A percentile compares a stretch with the other conserved stretches of the same genome.
Evolutionary conservation across 495 filamentous ascomycete genomes (phyloP).

Genomic region (Glonium stellatum): DNA sequence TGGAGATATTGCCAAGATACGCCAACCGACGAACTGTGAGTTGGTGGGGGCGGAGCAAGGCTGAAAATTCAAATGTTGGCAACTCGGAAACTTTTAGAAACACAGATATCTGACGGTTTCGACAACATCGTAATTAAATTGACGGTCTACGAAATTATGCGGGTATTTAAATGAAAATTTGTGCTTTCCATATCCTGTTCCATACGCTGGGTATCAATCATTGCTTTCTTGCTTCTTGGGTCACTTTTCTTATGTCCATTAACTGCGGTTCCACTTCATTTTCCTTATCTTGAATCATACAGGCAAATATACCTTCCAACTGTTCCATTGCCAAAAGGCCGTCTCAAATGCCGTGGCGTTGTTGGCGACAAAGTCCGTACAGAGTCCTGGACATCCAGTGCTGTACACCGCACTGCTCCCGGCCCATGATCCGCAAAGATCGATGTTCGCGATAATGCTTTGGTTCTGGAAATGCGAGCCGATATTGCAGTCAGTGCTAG

Average conservation of each 20-base stretch:
- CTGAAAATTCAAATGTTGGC: neutral
- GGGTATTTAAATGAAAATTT: neutral
- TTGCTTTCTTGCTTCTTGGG: neutral
- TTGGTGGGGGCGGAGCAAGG: neutral
- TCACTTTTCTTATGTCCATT: neutral
- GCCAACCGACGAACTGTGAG: neutral
- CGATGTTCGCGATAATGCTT: conserved; percentile 29
- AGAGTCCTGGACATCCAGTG: conserved; percentile 20
- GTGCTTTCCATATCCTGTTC: neutral
- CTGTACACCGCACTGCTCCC: conserved; percentile 27
- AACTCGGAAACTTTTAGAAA: too few species aligned
- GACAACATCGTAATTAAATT: neutral
- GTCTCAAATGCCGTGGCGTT: conserved; percentile 28
- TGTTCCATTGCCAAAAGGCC: conserved; percentile 39
- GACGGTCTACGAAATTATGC: neutral
- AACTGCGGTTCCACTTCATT: neutral
- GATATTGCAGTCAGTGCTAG: conserved; percentile 30
- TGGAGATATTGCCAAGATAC: neutral
- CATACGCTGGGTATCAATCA: neutral
- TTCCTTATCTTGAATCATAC: neutral
- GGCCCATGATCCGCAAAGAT: conserved; percentile 31
- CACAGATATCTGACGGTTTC: neutral
- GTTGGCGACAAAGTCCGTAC: conserved; percentile 29
- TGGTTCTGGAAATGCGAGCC: conserved; percentile 22
- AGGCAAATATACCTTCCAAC: neutral